Conservation (phyloP, 1,284 basidiomycete genomes). For the Pterulicium gracile region DNA sequence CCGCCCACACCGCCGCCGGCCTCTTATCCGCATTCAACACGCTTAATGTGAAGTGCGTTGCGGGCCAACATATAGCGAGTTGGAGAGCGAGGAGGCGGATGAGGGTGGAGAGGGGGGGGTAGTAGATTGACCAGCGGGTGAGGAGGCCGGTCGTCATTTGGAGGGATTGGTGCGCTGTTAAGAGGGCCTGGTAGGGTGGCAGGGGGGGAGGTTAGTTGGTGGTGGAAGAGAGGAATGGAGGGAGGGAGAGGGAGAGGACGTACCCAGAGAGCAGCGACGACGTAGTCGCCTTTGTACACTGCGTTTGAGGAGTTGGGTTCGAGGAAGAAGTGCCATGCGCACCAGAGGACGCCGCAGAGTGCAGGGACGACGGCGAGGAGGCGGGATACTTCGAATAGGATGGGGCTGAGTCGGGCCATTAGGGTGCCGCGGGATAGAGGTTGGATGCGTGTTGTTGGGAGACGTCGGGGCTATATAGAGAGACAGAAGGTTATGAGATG, state of each 20-base stretch:
- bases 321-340: constrained; percentile 37
- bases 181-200: constrained; percentile 38
- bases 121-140: constrained; percentile 74
- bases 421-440: constrained; percentile 29
- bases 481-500: constrained; percentile 4
- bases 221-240: neutral
- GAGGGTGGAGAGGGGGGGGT: constrained; percentile 68
- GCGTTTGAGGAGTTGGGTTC: constrained; percentile 16
- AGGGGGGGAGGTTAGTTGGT: constrained; percentile 3
- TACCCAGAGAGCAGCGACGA: constrained; percentile 59
- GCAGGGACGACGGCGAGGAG: constrained; percentile 66
- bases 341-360: constrained; percentile 50
- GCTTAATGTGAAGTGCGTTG: constrained; percentile 67
- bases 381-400: constrained; percentile 38
- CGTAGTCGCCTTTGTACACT: constrained; percentile 44
- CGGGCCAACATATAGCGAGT: constrained; percentile 75
- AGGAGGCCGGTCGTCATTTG: constrained; percentile 71
- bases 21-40: constrained; percentile 51
- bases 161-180: constrained; percentile 78
- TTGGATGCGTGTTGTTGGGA: constrained; percentile 51
- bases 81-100: constrained; percentile 77
- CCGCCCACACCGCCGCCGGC: constrained; percentile 70
- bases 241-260: constrained; percentile 12
- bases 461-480: constrained; percentile 31
- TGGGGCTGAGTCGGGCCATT: constrained; percentile 25